phyloP scores from a whole-genome alignment of 768 basidiomycete genomes.

The Lactifluus rugatus region DNA sequence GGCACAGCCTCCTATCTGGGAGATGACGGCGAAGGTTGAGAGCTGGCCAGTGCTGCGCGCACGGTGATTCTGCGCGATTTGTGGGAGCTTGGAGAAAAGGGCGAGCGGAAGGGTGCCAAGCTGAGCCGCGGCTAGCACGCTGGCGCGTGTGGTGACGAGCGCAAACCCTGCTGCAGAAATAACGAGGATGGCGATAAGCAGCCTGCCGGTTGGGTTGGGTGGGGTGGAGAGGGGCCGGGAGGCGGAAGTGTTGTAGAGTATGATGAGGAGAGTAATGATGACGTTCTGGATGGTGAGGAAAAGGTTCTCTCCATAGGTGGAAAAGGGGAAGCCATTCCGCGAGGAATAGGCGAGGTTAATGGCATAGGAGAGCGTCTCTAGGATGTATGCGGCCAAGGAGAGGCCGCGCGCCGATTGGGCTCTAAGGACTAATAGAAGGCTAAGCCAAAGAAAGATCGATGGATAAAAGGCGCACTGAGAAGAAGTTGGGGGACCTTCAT shows the following conservation, averaged over 20 bases:
- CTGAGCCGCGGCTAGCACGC: conserved; percentile 61
- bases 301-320: conserved; percentile 94
- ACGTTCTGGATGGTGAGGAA: conserved; percentile 88
- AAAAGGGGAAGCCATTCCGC: conserved; percentile 83
- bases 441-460: background rate
- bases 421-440: conserved; percentile 43
- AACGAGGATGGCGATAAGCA: conserved; percentile 27
- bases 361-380: conserved; percentile 86
- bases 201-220: conserved; percentile 24
- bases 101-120: conserved; percentile 83
- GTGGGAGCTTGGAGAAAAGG: conserved; percentile 88
- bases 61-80: conserved; percentile 75
- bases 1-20: conserved; percentile 81
- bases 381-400: conserved; percentile 74
- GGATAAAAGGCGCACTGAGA: conserved; percentile 48
- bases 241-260: conserved; percentile 44
- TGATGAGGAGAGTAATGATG: conserved; percentile 80
- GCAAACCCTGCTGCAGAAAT: conserved; percentile 29
- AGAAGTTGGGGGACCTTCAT: conserved; percentile 96
- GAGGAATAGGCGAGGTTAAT: conserved; percentile 85
- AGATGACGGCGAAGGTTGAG: conserved; percentile 82
- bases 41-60: conserved; percentile 83
- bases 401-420: conserved; percentile 78
- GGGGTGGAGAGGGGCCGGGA: conserved; percentile 17
- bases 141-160: conserved; percentile 40